Base-by-base conservation (phyloP, 2,329 filamentous ascomycete species). In the Epicoccum sorghinum region DNA sequence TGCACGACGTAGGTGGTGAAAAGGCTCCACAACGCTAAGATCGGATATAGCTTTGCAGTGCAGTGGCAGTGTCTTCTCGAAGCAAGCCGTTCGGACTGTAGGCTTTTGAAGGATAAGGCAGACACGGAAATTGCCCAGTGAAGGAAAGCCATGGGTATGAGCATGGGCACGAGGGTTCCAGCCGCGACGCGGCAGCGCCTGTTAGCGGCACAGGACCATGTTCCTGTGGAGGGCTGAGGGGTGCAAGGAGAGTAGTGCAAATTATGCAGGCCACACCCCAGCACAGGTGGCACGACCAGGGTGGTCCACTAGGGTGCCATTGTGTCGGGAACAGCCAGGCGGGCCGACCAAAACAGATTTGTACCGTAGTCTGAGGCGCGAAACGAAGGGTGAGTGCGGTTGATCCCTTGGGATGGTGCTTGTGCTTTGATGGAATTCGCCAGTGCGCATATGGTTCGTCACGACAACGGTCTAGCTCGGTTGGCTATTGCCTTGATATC, bases 31-130 rank as follows among this genome's bases (percentile, higher is more conserved):
- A 66, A 56, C 55, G 60, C 48, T 58, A 53, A 58, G 58, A 55
- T 58, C 52, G 62, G 57, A 65, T 48, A 55, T 61, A 47, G 55
- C 57, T 65, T 61, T 66, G 56, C 61, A 61, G 64, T 62, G 64
- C 62, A 69, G 70, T 65, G 67, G 70, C 71, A 67, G 72, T 71
- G 70, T 66, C 60, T 57, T 65, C 61, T 66, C 54, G 49, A 62
- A 64, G 45, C 47, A 57, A 58, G 57, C 56, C 52, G 57, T 68
- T 67, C 61, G 58, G 58, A 64, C 40, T 59, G 59, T 69, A 63
- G 65, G 67, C 62, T 69, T 64, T 66, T 67, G 59, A 62, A 57
- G 60, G 50, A 65, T 69, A 61, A 75, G 72, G 72, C 72, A 73
- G 72, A 75, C 62, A 70, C 64, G 65, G 66, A 69, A 59, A 72